Evolutionary conservation across 2,329 filamentous ascomycete genomes (phyloP).

Genomic region (Scedosporium minutisporum): DNA sequence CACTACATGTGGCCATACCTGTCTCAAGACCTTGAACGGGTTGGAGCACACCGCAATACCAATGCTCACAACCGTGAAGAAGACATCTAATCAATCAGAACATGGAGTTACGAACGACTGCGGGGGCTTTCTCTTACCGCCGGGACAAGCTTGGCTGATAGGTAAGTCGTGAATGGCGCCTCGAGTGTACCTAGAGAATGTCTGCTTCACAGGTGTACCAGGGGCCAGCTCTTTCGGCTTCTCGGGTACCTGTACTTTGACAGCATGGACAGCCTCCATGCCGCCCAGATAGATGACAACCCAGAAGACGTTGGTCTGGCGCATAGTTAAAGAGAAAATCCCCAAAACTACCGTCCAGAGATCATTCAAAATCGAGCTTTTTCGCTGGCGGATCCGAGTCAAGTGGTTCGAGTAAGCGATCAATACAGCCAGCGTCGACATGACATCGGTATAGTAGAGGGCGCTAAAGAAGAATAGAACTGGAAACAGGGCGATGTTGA

Average conservation of each 20-base stretch:
- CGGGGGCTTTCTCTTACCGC: conserved; percentile 30
- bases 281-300: conserved; percentile 68
- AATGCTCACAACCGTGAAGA: conserved; percentile 54
- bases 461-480: conserved; percentile 92
- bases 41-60: conserved; percentile 45
- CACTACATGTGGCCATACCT: conserved; percentile 49
- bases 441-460: conserved; percentile 88
- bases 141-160: conserved; percentile 34
- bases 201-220: background rate
- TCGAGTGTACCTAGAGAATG: conserved; percentile 30
- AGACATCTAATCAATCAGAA: conserved; percentile 33
- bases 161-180: conserved; percentile 48
- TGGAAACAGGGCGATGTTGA: conserved; percentile 80
- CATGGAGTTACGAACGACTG: background rate
- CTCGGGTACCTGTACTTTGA: conserved; percentile 31
- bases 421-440: conserved; percentile 69
- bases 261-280: conserved; percentile 41
- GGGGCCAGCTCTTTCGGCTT: background rate
- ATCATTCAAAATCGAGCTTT: conserved; percentile 26
- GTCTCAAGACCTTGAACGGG: conserved; percentile 31
- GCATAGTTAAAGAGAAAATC: conserved; percentile 59
- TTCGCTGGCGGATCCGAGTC: conserved; percentile 25
- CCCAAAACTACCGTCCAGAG: conserved; percentile 46
- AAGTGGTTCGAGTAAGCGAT: conserved; percentile 54
- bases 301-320: conserved; percentile 98